Evolutionary conservation across 2,329 filamentous ascomycete species (phyloP).

Genomic region (Fusarium lyarnte): DNA sequence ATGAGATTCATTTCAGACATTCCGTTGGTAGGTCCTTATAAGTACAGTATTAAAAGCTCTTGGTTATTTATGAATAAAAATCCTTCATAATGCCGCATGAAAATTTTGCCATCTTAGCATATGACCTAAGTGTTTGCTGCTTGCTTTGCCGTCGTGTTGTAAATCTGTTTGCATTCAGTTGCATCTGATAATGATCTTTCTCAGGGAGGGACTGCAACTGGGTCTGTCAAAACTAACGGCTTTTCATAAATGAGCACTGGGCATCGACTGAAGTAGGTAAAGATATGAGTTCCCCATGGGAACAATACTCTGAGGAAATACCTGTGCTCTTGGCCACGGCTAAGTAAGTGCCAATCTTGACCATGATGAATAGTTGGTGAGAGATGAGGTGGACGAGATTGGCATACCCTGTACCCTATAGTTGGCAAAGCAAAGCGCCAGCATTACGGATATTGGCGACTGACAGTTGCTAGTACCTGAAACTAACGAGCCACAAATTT

Average conservation of each 20-base stretch:
- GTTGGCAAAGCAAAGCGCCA: rapidly evolving
- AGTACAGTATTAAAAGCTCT: neutral
- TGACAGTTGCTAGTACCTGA: neutral
- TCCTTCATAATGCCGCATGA: rapidly evolving
- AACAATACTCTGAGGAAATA: neutral
- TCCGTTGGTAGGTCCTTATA: rapidly evolving
- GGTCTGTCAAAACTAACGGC: rapidly evolving
- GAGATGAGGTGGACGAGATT: neutral
- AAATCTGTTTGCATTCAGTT: no score
- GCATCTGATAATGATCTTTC: neutral
- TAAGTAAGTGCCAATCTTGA: neutral
- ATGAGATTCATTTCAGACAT: neutral
- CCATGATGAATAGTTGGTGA: neutral
- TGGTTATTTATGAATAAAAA: neutral
- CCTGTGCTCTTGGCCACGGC: neutral
- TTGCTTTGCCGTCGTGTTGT: no score
- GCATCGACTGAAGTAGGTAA: rapidly evolving
- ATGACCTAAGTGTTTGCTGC: neutral
- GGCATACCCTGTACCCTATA: neutral
- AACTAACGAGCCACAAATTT: neutral
- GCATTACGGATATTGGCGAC: neutral
- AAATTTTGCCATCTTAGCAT: neutral
- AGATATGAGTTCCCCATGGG: rapidly evolving
- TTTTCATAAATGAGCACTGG: neutral
- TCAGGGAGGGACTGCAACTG: rapidly evolving